phyloP scores from a whole-genome alignment of 2,329 filamentous ascomycete genomes.

The Colletotrichum incanum region DNA sequence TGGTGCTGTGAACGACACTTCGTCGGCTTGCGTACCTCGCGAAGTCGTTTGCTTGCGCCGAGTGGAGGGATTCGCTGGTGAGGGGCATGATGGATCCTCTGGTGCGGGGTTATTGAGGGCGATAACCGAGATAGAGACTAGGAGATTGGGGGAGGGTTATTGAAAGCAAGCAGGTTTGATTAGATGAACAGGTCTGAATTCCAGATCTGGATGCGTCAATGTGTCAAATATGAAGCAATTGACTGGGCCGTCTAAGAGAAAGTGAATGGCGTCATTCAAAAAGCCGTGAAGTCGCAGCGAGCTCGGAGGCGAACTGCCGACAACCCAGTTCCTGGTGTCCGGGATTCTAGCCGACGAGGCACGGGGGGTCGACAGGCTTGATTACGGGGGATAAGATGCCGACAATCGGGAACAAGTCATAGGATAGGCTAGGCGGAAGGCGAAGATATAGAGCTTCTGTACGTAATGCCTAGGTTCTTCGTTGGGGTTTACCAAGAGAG shows the following conservation, averaged over 20 bases:
- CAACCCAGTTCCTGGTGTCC: neutral
- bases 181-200: neutral
- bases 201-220: neutral
- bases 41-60: slow-evolving; percentile 65
- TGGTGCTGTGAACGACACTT: slow-evolving; percentile 93
- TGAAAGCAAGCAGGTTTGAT: neutral
- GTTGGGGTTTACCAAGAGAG: slow-evolving; percentile 25
- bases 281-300: slow-evolving; percentile 4
- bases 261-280: neutral
- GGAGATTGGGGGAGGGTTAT: neutral
- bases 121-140: slow-evolving; percentile 1
- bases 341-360: slow-evolving; percentile 3
- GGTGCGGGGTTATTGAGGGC: slow-evolving; percentile 35
- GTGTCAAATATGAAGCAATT: neutral
- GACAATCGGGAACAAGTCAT: neutral
- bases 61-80: slow-evolving; percentile 63
- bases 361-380: neutral
- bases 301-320: slow-evolving; percentile 7
- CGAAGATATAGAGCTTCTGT: slow-evolving; percentile 6
- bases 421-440: neutral
- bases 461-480: slow-evolving; percentile 31
- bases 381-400: neutral
- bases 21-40: slow-evolving; percentile 82
- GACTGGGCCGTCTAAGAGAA: neutral
- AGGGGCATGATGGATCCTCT: slow-evolving; percentile 60